Percentiles rank a stretch among this genome's conserved stretches.
Conservation (phyloP, 2,329 filamentous ascomycete genomes). For the Ophiognomonia clavigignenti-juglandacearum region DNA sequence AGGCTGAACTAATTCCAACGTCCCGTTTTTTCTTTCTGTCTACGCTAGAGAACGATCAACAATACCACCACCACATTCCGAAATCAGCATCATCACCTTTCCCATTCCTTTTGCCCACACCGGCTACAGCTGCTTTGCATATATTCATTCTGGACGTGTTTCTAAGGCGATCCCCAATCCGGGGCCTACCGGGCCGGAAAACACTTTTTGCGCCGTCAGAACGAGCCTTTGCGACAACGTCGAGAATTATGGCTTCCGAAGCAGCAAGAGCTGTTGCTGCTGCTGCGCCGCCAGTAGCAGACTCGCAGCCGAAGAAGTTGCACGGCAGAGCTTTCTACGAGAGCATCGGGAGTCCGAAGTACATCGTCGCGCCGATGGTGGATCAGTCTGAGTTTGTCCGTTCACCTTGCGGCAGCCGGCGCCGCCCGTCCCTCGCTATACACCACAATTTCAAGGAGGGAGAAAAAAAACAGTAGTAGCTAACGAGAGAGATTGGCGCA, state of each 20-base stretch:
- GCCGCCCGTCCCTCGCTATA: no score
- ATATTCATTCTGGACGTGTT: conserved; percentile 11
- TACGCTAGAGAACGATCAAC: no score
- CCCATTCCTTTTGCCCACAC: no score
- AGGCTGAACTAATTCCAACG: no score
- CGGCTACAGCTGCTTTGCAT: no score
- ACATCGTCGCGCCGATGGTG: conserved; percentile 93
- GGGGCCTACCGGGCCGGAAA: conserved; percentile 2
- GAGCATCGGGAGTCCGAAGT: conserved; percentile 87
- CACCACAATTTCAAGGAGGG: no score
- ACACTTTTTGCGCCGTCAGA: not conserved
- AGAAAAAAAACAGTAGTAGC: no score
- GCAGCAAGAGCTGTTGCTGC: conserved; percentile 9
- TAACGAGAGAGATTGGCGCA: no score
- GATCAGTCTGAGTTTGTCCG: conserved; percentile 95
- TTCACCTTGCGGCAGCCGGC: conserved; percentile 17
- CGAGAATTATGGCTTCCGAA: conserved; percentile 19
- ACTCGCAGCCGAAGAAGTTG: conserved; percentile 47
- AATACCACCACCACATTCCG: no score
- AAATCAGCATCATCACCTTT: no score
- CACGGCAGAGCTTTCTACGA: conserved; percentile 89
- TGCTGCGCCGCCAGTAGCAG: conserved; percentile 1
- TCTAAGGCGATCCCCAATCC: conserved; percentile 4
- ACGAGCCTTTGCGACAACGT: conserved; percentile 1
- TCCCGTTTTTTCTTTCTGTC: no score